Conservation (phyloP, 2,329 filamentous ascomycete species). For the Trichoderma oligosporum region DNA sequence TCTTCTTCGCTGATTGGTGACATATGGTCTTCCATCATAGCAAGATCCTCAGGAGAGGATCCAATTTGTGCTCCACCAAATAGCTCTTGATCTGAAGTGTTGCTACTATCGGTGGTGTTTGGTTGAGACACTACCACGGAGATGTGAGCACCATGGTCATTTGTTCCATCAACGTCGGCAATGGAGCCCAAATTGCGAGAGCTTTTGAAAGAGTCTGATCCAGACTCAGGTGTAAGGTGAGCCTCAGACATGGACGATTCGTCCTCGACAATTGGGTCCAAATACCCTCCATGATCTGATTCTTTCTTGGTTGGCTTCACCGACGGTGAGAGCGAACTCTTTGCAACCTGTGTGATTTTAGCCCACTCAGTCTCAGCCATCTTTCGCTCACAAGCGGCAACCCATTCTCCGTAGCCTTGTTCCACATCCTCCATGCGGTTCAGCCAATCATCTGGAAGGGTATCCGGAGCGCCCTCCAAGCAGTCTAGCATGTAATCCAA, state of each 20-base stretch:
- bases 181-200: background rate
- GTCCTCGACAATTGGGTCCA: slow-evolving; percentile 12
- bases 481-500: slow-evolving; percentile 84
- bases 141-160: background rate
- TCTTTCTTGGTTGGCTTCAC: background rate
- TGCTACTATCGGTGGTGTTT: background rate
- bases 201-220: background rate
- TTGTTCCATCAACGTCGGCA: background rate
- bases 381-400: slow-evolving; percentile 68
- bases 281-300: slow-evolving; percentile 5
- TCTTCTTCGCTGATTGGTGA: slow-evolving; percentile 23
- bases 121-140: background rate
- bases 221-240: background rate
- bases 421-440: slow-evolving; percentile 81
- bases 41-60: slow-evolving; percentile 17
- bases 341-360: background rate
- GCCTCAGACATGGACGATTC: slow-evolving; percentile 1
- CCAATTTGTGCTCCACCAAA: background rate
- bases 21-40: slow-evolving; percentile 22
- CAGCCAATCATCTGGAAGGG: slow-evolving; percentile 81
- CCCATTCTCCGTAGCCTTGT: slow-evolving; percentile 74
- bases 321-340: slow-evolving; percentile 24
- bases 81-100: background rate
- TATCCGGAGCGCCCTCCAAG: slow-evolving; percentile 79
- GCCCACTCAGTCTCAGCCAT: slow-evolving; percentile 64